phyloP scores from a whole-genome alignment of 129 eudicot species.

The Kitagawia praeruptora region DNA sequence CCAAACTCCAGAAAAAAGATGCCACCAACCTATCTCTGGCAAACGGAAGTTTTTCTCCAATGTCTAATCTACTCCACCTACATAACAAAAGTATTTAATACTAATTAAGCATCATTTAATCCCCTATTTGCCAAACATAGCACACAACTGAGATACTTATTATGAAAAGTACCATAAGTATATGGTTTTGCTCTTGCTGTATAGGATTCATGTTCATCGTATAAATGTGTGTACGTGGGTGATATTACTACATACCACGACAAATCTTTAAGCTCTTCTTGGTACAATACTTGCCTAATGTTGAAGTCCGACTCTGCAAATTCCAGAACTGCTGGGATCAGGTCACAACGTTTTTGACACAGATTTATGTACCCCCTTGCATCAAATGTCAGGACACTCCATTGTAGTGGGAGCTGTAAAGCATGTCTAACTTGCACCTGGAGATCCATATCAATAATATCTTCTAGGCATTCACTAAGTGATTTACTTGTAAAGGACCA shows the following conservation, averaged over 20 bases:
- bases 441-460: background rate
- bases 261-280: background rate
- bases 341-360: background rate
- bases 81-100: background rate
- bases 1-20: background rate
- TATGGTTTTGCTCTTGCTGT: too few species aligned
- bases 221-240: background rate
- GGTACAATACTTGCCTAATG: background rate
- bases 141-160: too few species aligned
- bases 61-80: background rate
- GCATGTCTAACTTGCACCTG: background rate
- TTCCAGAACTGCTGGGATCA: background rate
- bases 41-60: background rate
- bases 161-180: too few species aligned
- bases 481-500: constrained; percentile 23
- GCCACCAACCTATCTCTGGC: background rate
- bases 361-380: background rate
- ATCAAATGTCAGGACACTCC: background rate
- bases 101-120: too few species aligned
- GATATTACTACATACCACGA: background rate
- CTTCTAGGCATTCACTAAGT: constrained; percentile 13
- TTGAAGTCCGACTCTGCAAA: constrained; percentile 4
- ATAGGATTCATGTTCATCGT: background rate
- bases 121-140: too few species aligned
- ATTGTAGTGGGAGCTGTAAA: constrained; percentile 1